Conservation (phyloP, 768 basidiomycete genomes). For the Amanita molliuscula region DNA sequence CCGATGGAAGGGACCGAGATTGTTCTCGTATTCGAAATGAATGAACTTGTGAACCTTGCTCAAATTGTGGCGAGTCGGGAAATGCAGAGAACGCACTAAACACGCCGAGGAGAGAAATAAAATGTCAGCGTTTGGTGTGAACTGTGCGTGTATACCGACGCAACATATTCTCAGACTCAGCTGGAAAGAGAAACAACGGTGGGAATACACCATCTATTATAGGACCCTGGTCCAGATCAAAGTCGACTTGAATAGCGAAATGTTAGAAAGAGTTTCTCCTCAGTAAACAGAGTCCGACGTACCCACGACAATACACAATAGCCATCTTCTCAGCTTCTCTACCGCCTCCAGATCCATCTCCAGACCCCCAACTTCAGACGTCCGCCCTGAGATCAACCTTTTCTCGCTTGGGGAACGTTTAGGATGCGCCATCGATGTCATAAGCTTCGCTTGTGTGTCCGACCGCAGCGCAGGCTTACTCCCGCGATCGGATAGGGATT, state of each 20-base stretch:
- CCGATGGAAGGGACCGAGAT: constrained; percentile 13
- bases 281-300: constrained; percentile 11
- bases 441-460: constrained; percentile 14
- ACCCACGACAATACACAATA: constrained; percentile 58
- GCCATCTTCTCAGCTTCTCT: constrained; percentile 52
- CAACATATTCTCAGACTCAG: constrained; percentile 79
- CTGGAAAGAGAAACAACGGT: constrained; percentile 46
- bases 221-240: constrained; percentile 84
- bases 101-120: constrained; percentile 1
- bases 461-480: constrained; percentile 10
- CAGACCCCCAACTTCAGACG: constrained; percentile 28
- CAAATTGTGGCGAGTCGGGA: constrained; percentile 80
- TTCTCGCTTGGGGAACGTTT: constrained; percentile 22
- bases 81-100: constrained; percentile 84
- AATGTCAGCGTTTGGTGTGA: background rate
- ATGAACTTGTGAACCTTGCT: constrained; percentile 75
- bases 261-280: background rate
- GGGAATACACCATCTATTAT: constrained; percentile 65
- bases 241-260: constrained; percentile 46
- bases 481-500: constrained; percentile 3
- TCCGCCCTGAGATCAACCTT: constrained; percentile 10
- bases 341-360: constrained; percentile 37
- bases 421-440: constrained; percentile 39
- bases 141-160: constrained; percentile 15
- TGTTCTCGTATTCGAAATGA: constrained; percentile 76